Percentiles rank a stretch among this genome's conserved stretches.
phyloP scores from a whole-genome alignment of 2,329 filamentous ascomycete species.

The Penicillium sp. region DNA sequence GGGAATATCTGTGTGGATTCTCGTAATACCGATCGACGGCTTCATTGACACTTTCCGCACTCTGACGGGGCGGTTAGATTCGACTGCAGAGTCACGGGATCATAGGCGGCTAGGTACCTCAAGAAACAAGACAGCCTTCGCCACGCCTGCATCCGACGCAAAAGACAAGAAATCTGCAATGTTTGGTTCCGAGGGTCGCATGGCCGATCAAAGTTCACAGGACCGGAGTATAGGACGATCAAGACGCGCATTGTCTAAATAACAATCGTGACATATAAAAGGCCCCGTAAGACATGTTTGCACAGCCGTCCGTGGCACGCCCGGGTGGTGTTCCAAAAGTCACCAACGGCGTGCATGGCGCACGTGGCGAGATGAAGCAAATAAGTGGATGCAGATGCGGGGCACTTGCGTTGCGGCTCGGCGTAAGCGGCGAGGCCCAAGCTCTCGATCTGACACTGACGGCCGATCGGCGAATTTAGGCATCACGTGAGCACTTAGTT shows the following conservation, averaged over 20 bases:
- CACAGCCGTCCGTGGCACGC: neutral
- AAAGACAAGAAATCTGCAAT: conserved; percentile 5
- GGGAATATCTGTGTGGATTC: neutral
- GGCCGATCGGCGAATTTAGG: too few relatives aligned
- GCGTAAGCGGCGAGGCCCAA: neutral
- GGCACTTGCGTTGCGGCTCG: neutral
- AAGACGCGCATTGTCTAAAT: neutral
- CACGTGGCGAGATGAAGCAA: neutral
- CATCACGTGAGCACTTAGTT: too few relatives aligned
- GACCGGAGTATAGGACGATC: neutral
- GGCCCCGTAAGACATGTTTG: neutral
- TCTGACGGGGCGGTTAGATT: conserved; percentile 4
- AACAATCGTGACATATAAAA: neutral
- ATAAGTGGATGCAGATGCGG: neutral
- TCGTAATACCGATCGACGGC: conserved; percentile 14
- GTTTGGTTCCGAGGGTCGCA: neutral
- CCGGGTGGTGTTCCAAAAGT: too few relatives aligned
- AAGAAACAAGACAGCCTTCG: conserved; percentile 3
- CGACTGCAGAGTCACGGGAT: neutral
- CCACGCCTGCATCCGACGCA: conserved; percentile 2
- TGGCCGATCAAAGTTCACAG: neutral
- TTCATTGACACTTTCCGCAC: conserved; percentile 3
- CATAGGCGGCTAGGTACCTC: conserved; percentile 2
- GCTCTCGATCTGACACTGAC: neutral
- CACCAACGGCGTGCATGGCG: neutral